phyloP scores from a whole-genome alignment of 257 asterid genomes.

The Solanum chiquidenum region DNA sequence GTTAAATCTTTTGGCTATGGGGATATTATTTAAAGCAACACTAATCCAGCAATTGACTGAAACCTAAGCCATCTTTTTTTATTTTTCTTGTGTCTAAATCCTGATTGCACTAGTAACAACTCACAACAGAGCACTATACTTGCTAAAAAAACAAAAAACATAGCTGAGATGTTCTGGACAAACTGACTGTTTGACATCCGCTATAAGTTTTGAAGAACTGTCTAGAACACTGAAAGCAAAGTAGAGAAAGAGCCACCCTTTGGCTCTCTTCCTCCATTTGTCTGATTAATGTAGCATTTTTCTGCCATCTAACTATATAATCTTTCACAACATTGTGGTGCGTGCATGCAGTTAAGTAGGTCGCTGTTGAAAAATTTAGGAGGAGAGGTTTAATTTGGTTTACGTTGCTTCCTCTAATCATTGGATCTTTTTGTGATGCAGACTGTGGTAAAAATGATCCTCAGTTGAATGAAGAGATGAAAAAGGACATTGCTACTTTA shows the following conservation, averaged over 20 bases:
- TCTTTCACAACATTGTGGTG: background rate
- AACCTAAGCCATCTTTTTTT: background rate
- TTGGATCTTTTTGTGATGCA: background rate
- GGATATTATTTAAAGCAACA: background rate
- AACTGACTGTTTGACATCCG: background rate
- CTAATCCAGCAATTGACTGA: background rate
- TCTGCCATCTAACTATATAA: background rate
- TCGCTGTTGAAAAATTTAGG: background rate
- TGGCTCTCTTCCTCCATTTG: background rate
- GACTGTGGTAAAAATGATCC: conserved; percentile 21
- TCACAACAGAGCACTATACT: background rate
- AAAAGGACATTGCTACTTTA: conserved; percentile 12
- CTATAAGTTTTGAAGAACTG: background rate
- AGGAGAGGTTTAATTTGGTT: background rate
- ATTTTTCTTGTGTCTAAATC: background rate
- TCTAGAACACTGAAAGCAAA: background rate
- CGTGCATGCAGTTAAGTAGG: background rate
- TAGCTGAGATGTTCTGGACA: background rate
- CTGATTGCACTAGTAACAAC: background rate
- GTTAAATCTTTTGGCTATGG: background rate
- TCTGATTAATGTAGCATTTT: background rate
- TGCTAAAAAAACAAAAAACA: background rate
- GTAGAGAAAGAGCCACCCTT: background rate
- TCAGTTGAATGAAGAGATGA: conserved; percentile 22
- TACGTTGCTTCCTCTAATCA: background rate